Evolutionary conservation across 75 land plant genomes (phyloP), one percentile per base, ranked within the genome.

Genomic region (Cupressus sempervirens): DNA sequence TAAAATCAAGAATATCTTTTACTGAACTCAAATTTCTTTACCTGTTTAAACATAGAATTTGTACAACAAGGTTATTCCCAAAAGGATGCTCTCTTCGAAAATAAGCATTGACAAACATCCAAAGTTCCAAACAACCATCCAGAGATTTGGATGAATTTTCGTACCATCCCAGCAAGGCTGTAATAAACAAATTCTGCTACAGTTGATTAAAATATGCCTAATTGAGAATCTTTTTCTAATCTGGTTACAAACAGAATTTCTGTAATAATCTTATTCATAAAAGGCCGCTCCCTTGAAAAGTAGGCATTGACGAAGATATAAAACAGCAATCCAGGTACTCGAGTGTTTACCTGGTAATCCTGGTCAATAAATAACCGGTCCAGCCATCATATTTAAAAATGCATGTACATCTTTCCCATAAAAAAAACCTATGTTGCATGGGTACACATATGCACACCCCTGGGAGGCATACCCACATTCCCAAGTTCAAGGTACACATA

Each of bases 151-250:
- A 76, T 97, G 99, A 11, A 97, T 97, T 84, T 95, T 97, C 34
- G 95, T 89, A 80, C 95, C 95, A 68, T 97, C 99, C 32, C 88
- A 90, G 11, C 97, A 97, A 38, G 99, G 95, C 99, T 97, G 99
- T 62, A 52, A 48, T 52, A 41, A 14, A 20, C 20, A 54, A 40
- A 23, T 56, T 2, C 2, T 41, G 29, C 75, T 20, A 38, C 14
- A 54, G 53, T 50, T 50, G 53, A 50, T 50, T 12, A 50, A 62
- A 62, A 20, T 23, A 62, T 62, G 67, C n/a, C n/a, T 7, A 62
- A 0, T 62, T 62, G 65, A 58, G 65, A 54, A 14, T 7, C 65
- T 58, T 6, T 58, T 7, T 26, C 26, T 58, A 58, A 56, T 1
- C 18, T 56, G 18, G 62, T 56, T 56, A 41, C 1, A 16, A 15